phyloP scores from a whole-genome alignment of 257 asterid genomes.

The Przewalskia tangutica region DNA sequence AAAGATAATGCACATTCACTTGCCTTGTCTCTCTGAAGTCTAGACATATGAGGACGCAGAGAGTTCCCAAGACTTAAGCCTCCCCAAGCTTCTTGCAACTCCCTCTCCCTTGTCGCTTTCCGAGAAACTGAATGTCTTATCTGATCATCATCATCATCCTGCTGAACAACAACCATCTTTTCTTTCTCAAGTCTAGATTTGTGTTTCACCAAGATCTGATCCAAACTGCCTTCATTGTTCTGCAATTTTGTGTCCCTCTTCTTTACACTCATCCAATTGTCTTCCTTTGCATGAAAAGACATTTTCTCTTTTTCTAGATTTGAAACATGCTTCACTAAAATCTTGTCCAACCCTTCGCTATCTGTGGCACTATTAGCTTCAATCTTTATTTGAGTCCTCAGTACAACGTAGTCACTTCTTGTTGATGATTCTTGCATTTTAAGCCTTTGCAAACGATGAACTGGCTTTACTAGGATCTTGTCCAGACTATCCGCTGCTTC shows the following conservation, averaged over 20 bases:
- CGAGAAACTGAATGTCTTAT: conserved; percentile 39
- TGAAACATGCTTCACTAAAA: conserved; percentile 72
- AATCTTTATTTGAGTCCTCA: conserved; percentile 11
- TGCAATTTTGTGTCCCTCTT: conserved; percentile 21
- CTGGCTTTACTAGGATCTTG: conserved; percentile 12
- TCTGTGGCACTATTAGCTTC: conserved; percentile 14
- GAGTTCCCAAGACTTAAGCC: conserved; percentile 88
- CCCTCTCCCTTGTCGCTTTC: conserved; percentile 62
- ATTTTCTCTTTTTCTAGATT: conserved; percentile 64
- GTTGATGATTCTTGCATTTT: conserved; percentile 13
- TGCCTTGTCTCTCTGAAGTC: conserved; percentile 80
- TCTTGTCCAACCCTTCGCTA: conserved; percentile 53
- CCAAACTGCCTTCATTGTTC: conserved; percentile 43
- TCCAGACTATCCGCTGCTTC: conserved; percentile 10
- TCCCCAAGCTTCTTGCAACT: conserved; percentile 81
- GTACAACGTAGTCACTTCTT: conserved; percentile 7
- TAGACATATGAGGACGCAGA: conserved; percentile 67
- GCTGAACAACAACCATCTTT: conserved; percentile 31
- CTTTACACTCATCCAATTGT: conserved; percentile 22
- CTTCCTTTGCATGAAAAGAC: conserved; percentile 31
- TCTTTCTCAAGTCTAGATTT: conserved; percentile 58
- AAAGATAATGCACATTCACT: conserved; percentile 10
- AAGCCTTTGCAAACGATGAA: conserved; percentile 9
- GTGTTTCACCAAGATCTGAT: conserved; percentile 55
- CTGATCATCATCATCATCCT: conserved; percentile 18